Evolutionary conservation across 768 basidiomycete species (phyloP).

Genomic region (Boletus bicolor): DNA sequence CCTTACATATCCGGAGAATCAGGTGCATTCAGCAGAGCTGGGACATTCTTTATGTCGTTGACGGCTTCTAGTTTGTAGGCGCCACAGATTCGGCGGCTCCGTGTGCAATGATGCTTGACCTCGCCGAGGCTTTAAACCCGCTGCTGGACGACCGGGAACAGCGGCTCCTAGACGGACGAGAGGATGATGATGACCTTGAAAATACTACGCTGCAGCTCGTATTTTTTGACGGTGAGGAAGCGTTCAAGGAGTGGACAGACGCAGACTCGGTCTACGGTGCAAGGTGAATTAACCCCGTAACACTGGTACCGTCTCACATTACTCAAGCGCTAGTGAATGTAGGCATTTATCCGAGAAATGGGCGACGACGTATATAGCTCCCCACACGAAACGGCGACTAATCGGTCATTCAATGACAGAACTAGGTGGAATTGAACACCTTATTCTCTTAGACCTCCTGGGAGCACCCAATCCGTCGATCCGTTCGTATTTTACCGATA

Average conservation of each 20-base stretch:
- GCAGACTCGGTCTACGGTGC: conserved; percentile 95
- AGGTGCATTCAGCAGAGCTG: conserved; percentile 44
- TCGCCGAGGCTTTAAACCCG: conserved; percentile 79
- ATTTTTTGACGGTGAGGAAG: conserved; percentile 98
- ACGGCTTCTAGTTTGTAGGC: conserved; percentile 74
- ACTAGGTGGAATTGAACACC: conserved; percentile 79
- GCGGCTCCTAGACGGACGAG: conserved; percentile 50
- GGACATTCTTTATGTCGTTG: conserved; percentile 5
- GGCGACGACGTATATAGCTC: conserved; percentile 63
- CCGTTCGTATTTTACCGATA: conserved; percentile 79
- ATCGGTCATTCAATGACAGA: conserved; percentile 54
- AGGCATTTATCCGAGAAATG: conserved; percentile 91
- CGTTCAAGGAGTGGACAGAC: conserved; percentile 85
- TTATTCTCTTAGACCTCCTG: conserved; percentile 90
- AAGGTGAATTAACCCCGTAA: conserved; percentile 44
- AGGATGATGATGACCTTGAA: conserved; percentile 72
- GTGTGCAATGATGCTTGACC: conserved; percentile 90
- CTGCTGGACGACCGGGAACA: conserved; percentile 60
- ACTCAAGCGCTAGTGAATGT: conserved; percentile 1
- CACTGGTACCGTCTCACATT: not conserved
- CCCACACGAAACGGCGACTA: conserved; percentile 58
- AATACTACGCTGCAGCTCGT: conserved; percentile 89
- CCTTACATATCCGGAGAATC: conserved; percentile 62
- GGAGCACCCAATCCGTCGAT: conserved; percentile 75
- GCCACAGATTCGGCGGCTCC: conserved; percentile 97